Percentiles rank a stretch among this genome's conserved stretches.
Evolutionary conservation across 2,329 filamentous ascomycete genomes (phyloP).

Genomic region (Pseudocercospora vitis): DNA sequence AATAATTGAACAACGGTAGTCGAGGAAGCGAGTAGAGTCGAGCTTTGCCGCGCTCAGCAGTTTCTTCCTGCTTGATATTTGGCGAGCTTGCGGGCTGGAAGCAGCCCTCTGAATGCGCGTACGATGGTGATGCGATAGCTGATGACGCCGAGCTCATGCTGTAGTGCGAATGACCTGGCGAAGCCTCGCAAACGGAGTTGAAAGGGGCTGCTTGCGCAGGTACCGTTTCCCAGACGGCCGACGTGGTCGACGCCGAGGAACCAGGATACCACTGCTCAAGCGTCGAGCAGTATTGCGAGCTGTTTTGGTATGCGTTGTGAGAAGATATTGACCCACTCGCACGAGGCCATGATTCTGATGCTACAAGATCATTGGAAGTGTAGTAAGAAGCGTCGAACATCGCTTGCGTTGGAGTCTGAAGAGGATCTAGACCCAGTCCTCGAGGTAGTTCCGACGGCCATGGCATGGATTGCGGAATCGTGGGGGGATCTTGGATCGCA

Average conservation of each 20-base stretch:
- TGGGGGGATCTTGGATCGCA: constrained; percentile 16
- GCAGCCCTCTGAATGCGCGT: constrained; percentile 26
- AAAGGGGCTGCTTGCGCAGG: constrained; percentile 2
- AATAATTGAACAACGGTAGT: not conserved
- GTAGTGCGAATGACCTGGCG: constrained; percentile 29
- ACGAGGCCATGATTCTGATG: not conserved
- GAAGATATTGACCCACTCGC: not conserved
- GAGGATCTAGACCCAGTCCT: constrained; percentile 13
- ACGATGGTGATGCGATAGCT: constrained; percentile 29
- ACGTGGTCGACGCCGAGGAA: constrained; percentile 18
- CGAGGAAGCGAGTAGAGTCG: constrained; percentile 23
- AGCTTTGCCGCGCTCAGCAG: constrained; percentile 4
- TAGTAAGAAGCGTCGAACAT: constrained; percentile 14
- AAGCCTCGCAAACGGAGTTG: constrained; percentile 17
- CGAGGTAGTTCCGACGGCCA: constrained; percentile 18
- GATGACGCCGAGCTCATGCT: constrained; percentile 27
- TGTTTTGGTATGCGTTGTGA: constrained; percentile 4
- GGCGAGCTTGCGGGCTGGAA: constrained; percentile 20
- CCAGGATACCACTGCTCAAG: constrained; percentile 20
- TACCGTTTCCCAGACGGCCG: constrained; percentile 18
- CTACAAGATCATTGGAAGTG: constrained; percentile 2
- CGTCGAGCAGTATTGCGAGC: constrained; percentile 1
- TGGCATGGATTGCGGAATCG: constrained; percentile 20
- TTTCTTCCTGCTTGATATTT: constrained; percentile 29
- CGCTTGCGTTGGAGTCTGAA: constrained; percentile 24